Evolutionary conservation across 108 stramenopile species (phyloP).

Genomic region (Skeletonema menzelii): DNA sequence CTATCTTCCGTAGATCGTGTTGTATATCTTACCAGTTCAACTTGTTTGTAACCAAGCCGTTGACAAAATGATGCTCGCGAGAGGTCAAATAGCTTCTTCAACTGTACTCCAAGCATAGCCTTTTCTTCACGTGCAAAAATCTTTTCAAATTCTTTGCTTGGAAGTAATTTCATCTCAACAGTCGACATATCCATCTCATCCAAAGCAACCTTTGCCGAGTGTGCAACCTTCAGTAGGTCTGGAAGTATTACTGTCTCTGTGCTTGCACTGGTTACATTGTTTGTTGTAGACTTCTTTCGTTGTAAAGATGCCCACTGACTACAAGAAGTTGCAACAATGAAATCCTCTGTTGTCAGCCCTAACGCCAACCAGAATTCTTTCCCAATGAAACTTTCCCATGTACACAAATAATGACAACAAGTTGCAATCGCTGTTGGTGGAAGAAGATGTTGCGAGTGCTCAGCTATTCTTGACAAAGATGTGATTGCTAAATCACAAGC

Average conservation of each 20-base stretch:
- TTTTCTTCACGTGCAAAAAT: constrained; percentile 17
- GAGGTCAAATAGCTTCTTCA: constrained; percentile 25
- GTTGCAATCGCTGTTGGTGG: constrained; percentile 27
- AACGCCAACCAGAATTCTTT: constrained; percentile 10
- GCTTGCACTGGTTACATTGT: background rate
- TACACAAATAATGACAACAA: constrained; percentile 40
- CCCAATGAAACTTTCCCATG: constrained; percentile 22
- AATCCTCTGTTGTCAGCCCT: constrained; percentile 25
- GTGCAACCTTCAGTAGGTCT: too few species aligned
- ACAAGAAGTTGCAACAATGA: constrained; percentile 13
- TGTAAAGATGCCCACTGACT: constrained; percentile 24
- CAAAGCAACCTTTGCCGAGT: too few species aligned
- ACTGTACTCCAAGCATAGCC: constrained; percentile 4
- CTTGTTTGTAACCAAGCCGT: constrained; percentile 21
- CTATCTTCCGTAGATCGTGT: constrained; percentile 23
- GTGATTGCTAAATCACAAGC: constrained; percentile 28
- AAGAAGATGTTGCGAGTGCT: background rate
- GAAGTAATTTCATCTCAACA: background rate
- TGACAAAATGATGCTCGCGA: constrained; percentile 3
- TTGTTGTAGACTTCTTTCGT: background rate
- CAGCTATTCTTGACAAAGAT: background rate
- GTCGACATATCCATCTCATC: too few species aligned
- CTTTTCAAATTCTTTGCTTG: constrained; percentile 28
- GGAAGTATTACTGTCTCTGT: too few species aligned
- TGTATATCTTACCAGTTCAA: constrained; percentile 24